These are phyloP conservation scores for Fusarium sp. DNA, from an alignment of 2,329 filamentous ascomycete genomes.

Conservation along the genomic window DNA sequence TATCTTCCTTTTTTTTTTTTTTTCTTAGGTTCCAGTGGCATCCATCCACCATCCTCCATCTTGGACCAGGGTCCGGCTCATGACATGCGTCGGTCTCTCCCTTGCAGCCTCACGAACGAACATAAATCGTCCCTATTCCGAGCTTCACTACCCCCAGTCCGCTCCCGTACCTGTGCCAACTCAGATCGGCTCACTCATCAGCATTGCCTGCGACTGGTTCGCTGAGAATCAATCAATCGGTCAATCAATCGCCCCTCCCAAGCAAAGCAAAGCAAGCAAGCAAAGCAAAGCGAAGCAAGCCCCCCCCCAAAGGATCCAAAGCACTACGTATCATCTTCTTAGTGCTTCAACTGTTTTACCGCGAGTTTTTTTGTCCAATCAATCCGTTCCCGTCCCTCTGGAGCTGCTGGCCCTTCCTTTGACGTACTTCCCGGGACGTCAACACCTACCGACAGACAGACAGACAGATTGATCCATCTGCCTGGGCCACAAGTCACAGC, in stretches of 20 bases:
- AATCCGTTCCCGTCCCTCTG: slow-evolving; percentile 29
- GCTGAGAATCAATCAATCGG: slow-evolving; percentile 34
- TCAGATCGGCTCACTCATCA: slow-evolving; percentile 41
- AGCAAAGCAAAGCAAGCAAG: slow-evolving; percentile 1
- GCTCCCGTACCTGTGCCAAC: slow-evolving; percentile 36
- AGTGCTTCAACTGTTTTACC: slow-evolving; percentile 44
- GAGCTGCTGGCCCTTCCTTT: slow-evolving; percentile 33
- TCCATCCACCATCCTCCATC: slow-evolving; percentile 25
- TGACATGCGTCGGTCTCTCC: slow-evolving; percentile 44
- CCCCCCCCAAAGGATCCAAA: slow-evolving; percentile 26
- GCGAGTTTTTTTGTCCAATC: slow-evolving; percentile 39
- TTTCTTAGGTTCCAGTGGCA: background rate
- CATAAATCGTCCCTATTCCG: slow-evolving; percentile 47
- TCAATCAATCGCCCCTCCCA: background rate
- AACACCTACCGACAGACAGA: background rate
- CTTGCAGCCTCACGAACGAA: slow-evolving; percentile 48
- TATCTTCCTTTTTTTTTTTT: slow-evolving; percentile 36
- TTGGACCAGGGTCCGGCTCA: slow-evolving; percentile 43
- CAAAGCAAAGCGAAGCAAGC: background rate
- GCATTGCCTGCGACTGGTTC: slow-evolving; percentile 42
- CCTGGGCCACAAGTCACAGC: slow-evolving; percentile 39
- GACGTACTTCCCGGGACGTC: background rate
- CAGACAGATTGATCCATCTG: slow-evolving; percentile 43
- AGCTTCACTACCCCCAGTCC: slow-evolving; percentile 31
- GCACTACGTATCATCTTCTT: slow-evolving; percentile 45